phyloP scores from a whole-genome alignment of 2,329 filamentous ascomycete species.

The Raffaelea albimanens region DNA sequence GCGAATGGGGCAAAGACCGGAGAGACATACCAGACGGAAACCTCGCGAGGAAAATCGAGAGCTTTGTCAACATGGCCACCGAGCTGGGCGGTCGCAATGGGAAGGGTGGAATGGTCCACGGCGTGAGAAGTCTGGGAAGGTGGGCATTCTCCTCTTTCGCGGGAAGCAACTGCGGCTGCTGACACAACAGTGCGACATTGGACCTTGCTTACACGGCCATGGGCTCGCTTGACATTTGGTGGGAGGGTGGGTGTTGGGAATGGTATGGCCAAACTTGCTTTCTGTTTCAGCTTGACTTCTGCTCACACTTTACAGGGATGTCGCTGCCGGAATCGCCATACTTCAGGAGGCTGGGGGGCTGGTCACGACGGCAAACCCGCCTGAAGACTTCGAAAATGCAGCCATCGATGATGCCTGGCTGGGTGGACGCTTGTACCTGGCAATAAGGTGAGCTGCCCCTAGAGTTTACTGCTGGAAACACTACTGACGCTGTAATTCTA shows the following conservation, averaged over 20 bases:
- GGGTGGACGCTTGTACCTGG: slow-evolving; percentile 62
- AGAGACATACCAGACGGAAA: slow-evolving; percentile 58
- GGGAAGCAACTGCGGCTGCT: background rate
- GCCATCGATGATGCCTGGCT: slow-evolving; percentile 50
- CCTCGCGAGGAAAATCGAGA: slow-evolving; percentile 61
- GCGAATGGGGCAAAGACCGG: slow-evolving; percentile 74
- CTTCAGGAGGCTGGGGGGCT: slow-evolving; percentile 65
- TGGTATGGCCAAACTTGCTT: slow-evolving; percentile 36
- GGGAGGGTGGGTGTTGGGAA: slow-evolving; percentile 75
- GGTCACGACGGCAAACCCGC: slow-evolving; percentile 65
- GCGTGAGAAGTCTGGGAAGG: slow-evolving; percentile 57
- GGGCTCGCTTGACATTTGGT: slow-evolving; percentile 72
- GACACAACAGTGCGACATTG: slow-evolving; percentile 49
- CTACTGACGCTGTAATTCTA: slow-evolving; percentile 15
- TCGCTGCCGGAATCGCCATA: slow-evolving; percentile 65
- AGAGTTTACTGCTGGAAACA: background rate
- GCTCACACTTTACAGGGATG: slow-evolving; percentile 42
- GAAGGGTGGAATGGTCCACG: slow-evolving; percentile 71
- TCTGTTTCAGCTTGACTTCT: background rate
- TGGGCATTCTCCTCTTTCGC: background rate
- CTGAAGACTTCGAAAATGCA: slow-evolving; percentile 43
- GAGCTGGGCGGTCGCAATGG: slow-evolving; percentile 54
- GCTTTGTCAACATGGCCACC: slow-evolving; percentile 65
- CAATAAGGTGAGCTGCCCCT: slow-evolving; percentile 43
- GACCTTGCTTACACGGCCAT: slow-evolving; percentile 69